Base-by-base conservation (phyloP, 2,329 filamentous ascomycete genomes). In the Ceratocystiopsis brevicomis region DNA sequence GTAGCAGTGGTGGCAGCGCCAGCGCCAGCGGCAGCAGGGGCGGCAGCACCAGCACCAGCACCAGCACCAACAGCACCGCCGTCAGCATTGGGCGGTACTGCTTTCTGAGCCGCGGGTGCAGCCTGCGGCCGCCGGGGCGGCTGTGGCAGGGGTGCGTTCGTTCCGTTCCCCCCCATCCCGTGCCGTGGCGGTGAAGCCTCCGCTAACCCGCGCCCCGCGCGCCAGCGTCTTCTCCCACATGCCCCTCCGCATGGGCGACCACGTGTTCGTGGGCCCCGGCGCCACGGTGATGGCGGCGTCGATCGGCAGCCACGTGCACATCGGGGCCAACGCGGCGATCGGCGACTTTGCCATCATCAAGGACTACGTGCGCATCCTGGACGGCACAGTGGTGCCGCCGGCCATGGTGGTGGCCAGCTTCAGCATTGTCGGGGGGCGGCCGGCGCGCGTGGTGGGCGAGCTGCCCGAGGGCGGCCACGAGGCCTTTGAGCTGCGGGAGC, bases 381-480 rank as follows among this genome's bases (percentile, higher is more conserved):
- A 94, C 47, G 81, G 81, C 30, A 76, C 83, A 0, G 78, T 95
- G 4, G 73, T 98, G 6, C 82, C 90, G 2, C 68, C 81, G 0
- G 81, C 85, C 47, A 93, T 92, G 78, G 84, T 96, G 19, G 81
- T 96, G 44, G 86, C 88, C 1, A 87, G 85, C 56, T 93, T 90
- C 57, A 87, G 79, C 44, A 74, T 96, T 44, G 86, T 98, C n/a
- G 88, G 79, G 0, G 86, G 86, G 0, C 67, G 73, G 55, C 86
- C 86, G 1, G 86, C 78, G 0, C 68, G 80, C 44, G 79, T 93
- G 40, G 71, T 93, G 4, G 85, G 82, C 1, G 85, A 93, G 62
- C 70, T 92, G 2, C 75, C 77, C 0, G 80, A 85, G 55, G 81
- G 82, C 1, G 73, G 69, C 0, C 65, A 73, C 43, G 74, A 79